Evolutionary conservation across 352 stramenopile genomes (phyloP).

Genomic region (Phytophthora vignae): DNA sequence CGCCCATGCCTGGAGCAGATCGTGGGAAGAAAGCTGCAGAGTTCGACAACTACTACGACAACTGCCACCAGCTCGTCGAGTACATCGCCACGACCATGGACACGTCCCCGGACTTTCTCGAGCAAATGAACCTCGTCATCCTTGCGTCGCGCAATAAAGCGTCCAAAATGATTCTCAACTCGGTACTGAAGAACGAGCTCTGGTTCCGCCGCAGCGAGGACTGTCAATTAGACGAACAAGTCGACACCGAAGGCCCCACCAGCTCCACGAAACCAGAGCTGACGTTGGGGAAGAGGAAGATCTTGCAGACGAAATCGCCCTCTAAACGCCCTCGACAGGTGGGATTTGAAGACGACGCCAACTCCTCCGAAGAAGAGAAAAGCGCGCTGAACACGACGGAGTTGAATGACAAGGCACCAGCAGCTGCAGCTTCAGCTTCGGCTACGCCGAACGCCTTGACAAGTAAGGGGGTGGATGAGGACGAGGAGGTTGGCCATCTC

Average conservation of each 20-base stretch:
- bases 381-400: too few relatives aligned
- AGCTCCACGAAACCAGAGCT: too few relatives aligned
- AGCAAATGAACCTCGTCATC: conserved; percentile 19
- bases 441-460: too few relatives aligned
- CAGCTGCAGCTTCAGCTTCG: too few relatives aligned
- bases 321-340: too few relatives aligned
- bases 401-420: too few relatives aligned
- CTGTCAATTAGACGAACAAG: background rate
- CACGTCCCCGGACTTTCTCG: conserved; percentile 15
- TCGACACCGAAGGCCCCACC: background rate
- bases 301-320: too few relatives aligned
- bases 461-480: too few relatives aligned
- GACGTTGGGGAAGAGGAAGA: too few relatives aligned
- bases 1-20: background rate
- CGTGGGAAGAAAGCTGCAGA: background rate
- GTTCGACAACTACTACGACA: conserved; percentile 17
- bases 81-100: conserved; percentile 25
- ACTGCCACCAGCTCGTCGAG: conserved; percentile 4
- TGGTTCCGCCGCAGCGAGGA: conserved; percentile 10
- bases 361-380: too few relatives aligned
- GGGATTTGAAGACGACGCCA: too few relatives aligned
- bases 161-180: conserved; percentile 1
- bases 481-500: too few relatives aligned
- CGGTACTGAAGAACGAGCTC: conserved; percentile 9
- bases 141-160: conserved; percentile 13